Base-by-base conservation (phyloP, 1,139 yeast species). In the Geotrichum aggregatum region DNA sequence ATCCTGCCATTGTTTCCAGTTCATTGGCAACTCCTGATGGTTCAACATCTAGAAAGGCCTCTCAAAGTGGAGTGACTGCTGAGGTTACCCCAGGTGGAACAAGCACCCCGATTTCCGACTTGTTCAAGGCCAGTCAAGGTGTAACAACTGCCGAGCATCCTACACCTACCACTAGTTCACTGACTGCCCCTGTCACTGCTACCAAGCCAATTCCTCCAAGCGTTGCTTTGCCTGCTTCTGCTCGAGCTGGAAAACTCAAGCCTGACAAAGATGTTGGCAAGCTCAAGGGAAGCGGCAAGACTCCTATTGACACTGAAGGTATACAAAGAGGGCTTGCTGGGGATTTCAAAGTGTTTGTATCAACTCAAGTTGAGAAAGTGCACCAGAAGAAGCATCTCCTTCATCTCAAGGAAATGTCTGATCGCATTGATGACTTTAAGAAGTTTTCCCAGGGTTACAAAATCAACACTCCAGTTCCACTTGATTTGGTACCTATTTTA, bases 401-500 rank as follows among this genome's bases (percentile, higher is more conserved):
- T 42, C 62, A 67, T 48, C 62, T 65, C 58, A 62, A 65, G 57
- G 71, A 95, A 79, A 71, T 80, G 54, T 63, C 61, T 14, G 75
- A 70, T 43, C 63, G 71, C 19, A 55, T 87, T 59, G 83, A 84
- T 59, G 87, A 92, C n/a, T 74, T 88, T 54, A 82, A 80, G 57
- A 87, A 86, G 65, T 89, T 89, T 65, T 82, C 95, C 49, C 89
- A 87, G 49, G 85, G 79, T 60, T 87, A 87, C 69, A 87, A 87
- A 69, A 80, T 88, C 52, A 62, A 60, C 21, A 64, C 72, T 1
- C 75, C 74, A 3, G 71, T 71, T 6, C 96, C 96, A 4, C 70
- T 79, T 34, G 96, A 88, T 65, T 75, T 87, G 63, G 75, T 85
- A 57, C 92, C 95, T 3, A 83, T 86, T 35, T 72, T 85, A 44